These are phyloP conservation scores for Pseudogymnoascus sp. DNA, from an alignment of 2,329 filamentous ascomycete genomes.

Conservation along the genomic window DNA sequence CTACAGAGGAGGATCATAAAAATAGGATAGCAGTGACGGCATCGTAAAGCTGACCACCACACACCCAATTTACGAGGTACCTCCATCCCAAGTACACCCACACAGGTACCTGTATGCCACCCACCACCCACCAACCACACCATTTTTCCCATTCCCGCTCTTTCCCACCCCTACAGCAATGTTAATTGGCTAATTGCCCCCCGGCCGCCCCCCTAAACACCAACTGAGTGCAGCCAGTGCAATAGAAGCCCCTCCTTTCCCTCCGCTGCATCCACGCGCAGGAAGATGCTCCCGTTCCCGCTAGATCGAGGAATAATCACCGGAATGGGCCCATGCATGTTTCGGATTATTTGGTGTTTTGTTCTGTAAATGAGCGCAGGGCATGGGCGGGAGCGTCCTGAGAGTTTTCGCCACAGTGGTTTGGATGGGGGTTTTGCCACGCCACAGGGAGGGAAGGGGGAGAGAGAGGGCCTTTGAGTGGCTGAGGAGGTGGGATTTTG, in stretches of 20 bases:
- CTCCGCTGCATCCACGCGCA: neutral
- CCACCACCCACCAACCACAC: neutral
- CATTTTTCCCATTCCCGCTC: neutral
- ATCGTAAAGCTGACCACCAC: neutral
- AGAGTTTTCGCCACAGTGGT: neutral
- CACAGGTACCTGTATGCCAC: neutral
- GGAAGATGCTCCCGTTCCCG: neutral
- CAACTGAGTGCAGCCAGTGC: neutral
- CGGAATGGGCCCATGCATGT: slow-evolving; percentile 4
- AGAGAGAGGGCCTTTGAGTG: neutral
- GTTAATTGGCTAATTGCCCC: neutral
- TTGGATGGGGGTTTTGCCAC: neutral
- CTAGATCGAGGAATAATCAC: slow-evolving; percentile 2
- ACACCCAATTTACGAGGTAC: neutral
- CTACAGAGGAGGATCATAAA: neutral
- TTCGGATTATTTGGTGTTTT: neutral
- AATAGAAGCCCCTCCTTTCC: neutral
- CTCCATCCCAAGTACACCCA: neutral
- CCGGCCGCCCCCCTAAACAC: neutral
- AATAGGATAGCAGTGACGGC: slow-evolving; percentile 3
- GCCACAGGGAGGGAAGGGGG: neutral
- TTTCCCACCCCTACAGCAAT: neutral
- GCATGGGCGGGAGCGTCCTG: too few relatives aligned
- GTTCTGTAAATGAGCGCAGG: neutral
- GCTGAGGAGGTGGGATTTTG: neutral